Evolutionary conservation across 2,329 filamentous ascomycete genomes (phyloP), one percentile per base, ranked within the genome.

Genomic region (Aspergillus caelatus): DNA sequence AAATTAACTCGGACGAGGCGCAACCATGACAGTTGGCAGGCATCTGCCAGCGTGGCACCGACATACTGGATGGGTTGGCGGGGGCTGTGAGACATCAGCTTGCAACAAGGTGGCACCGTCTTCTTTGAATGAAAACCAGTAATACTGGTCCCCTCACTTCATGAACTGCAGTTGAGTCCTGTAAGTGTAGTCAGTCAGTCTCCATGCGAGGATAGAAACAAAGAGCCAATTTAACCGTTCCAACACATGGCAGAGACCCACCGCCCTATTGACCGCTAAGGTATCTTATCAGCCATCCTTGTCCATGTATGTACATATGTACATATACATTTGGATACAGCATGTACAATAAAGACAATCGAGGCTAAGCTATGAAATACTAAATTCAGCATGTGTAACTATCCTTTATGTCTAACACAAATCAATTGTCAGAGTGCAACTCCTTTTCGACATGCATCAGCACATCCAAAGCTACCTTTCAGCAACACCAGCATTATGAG

Each of bases 21-120:
- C 63, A 57, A 67, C 41, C 58, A 32, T 72, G 71, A 72, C 68
- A 72, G 67, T 63, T 70, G 71, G 68, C 72, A 68, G 58, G 43
- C 53, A 12, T 45, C 62, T 74, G 72, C 70, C 72, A 74, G 67
- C 70, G 68, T 74, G 71, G 71, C 71, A 72, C 64, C 65, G 62
- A 60, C 62, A 50, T 30, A n/a, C 10, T 58, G 30, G 21, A 32
- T 57, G 55, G 26, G 39, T 41, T 53, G n/a, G 58, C 11, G 57
- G 61, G 50, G 61, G 56, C 61, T 56, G 61, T 62, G 61, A 48
- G 57, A 55, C 52, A 55, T 55, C 52, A 55, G 9, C 21, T n/a
- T 36, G 32, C 34, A 30, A 16, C 48, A 36, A 19, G 21, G 23
- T 52, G 60, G 26, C 32, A 23, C 21, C 23, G 32, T 28, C 30